Base-by-base conservation (phyloP, 1,284 basidiomycete genomes). In the Cryptococcus maquisensis region DNA sequence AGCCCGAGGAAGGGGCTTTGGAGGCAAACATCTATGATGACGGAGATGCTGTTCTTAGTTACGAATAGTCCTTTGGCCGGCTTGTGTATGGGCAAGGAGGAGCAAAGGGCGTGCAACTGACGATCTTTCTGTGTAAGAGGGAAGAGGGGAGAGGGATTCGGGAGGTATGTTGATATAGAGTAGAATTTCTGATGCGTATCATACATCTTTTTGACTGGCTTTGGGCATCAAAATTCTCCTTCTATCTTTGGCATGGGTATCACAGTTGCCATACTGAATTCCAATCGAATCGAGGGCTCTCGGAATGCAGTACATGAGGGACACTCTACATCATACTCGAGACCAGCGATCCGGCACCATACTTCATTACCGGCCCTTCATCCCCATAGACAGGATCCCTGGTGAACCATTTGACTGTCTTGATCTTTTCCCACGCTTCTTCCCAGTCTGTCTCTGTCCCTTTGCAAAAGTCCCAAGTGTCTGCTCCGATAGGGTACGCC, bases 331-430 rank as follows among this genome's bases (percentile, higher is more conserved):
- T 6, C 10, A 32, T 10, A 32, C 3, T 32, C 5, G 28, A 32
- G 28, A 32, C 28, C 10, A 32, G 28, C 28, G 28, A 6, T 32
- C 28, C 28, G 6, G 28, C 28, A 10, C 28, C 28, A 32, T 32
- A 32, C 28, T 54, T 47, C 18, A 63, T 13, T 8, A 53, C 51
- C 15, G 65, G 77, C 4, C 78, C 78, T 36, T 69, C 62, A 32
- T 74, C 68, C 5, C 77, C 78, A 58, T 79, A 79, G 28, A 79
- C 53, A 35, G 78, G 77, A 66, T 79, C 78, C 47, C 55, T 63
- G 20, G 65, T 60, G 54, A 79, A 75, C 79, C 78, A 79, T 13
- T 51, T 56, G 54, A 78, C 52, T 26, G 58, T 42, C 54, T 60
- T 59, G 52, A 79, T 77, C 20, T 56, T 59, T 36, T 68, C 60